These are phyloP conservation scores for Quercus engelmannii DNA, from an alignment of 306 rosid genomes.

Conservation along the genomic window DNA sequence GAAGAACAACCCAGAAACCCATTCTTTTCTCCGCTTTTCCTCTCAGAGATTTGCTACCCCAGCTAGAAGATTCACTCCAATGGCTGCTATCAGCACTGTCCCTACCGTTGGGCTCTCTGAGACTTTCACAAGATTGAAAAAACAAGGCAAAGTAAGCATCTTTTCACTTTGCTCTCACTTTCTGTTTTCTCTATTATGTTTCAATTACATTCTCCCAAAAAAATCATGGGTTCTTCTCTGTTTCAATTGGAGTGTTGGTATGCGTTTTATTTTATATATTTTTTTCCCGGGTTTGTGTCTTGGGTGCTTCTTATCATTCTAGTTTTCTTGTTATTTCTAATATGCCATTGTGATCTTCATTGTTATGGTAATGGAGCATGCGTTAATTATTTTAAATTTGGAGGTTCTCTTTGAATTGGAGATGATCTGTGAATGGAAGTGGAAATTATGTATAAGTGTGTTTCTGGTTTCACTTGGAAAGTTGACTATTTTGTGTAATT, in stretches of 20 bases:
- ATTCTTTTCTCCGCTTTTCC: slow-evolving; percentile 24
- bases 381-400: neutral
- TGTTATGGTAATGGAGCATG: neutral
- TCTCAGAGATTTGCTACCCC: slow-evolving; percentile 28
- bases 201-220: neutral
- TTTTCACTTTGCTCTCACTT: neutral
- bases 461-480: too few species aligned
- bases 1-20: slow-evolving; percentile 30
- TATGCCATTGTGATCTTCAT: neutral
- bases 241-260: neutral
- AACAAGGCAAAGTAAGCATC: slow-evolving; percentile 56
- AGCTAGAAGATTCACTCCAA: slow-evolving; percentile 36
- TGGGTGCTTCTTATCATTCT: neutral
- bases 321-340: neutral
- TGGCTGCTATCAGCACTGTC: slow-evolving; percentile 55
- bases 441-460: too few species aligned
- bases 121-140: slow-evolving; percentile 62
- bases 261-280: neutral
- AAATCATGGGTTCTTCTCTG: neutral
- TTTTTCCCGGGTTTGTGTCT: neutral
- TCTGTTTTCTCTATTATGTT: slow-evolving; percentile 5
- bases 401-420: too few species aligned
- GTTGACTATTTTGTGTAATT: too few species aligned
- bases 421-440: too few species aligned
- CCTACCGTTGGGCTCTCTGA: slow-evolving; percentile 59